A percentile compares a stretch with the other conserved stretches of the same genome.
phyloP scores from a whole-genome alignment of 768 basidiomycete species.

The Glaciozyma martinii region DNA sequence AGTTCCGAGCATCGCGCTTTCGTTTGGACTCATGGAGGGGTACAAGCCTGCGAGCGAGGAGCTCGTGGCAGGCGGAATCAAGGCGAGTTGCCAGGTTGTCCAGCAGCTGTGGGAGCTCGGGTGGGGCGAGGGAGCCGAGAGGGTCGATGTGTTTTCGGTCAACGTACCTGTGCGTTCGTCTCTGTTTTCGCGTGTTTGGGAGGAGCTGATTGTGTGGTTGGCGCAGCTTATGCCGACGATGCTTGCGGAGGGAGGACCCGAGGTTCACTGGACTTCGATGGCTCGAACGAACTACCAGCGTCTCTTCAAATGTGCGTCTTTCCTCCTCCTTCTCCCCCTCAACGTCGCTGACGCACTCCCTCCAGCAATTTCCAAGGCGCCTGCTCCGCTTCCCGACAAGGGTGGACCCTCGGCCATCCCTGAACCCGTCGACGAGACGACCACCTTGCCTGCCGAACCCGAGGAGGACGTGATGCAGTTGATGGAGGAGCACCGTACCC shows the following conservation, averaged over 20 bases:
- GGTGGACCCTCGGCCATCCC: slow-evolving; percentile 19
- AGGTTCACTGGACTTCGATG: slow-evolving; percentile 40
- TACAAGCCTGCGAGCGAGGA: slow-evolving; percentile 33
- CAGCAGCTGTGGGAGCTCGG: slow-evolving; percentile 36
- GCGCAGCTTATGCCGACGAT: slow-evolving; percentile 38
- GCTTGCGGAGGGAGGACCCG: slow-evolving; percentile 30
- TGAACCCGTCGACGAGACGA: background rate
- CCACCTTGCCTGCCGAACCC: background rate
- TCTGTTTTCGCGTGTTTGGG: slow-evolving; percentile 5
- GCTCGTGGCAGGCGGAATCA: slow-evolving; percentile 35
- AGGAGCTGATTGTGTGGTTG: slow-evolving; percentile 28
- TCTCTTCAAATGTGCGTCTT: slow-evolving; percentile 37
- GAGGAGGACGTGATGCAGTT: slow-evolving; percentile 2
- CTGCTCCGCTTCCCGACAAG: background rate
- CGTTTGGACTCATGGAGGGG: slow-evolving; percentile 38
- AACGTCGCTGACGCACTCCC: background rate
- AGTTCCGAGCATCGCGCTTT: slow-evolving; percentile 39
- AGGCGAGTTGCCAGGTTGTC: slow-evolving; percentile 36
- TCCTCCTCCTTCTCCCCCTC: background rate
- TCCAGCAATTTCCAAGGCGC: background rate
- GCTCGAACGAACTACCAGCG: slow-evolving; percentile 39
- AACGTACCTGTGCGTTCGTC: slow-evolving; percentile 19
- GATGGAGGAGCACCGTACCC: slow-evolving; percentile 10
- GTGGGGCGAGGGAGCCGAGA: slow-evolving; percentile 37
- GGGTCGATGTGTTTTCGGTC: slow-evolving; percentile 29